Conservation (phyloP, 805 yeast species). For the Priceomyces medius region DNA sequence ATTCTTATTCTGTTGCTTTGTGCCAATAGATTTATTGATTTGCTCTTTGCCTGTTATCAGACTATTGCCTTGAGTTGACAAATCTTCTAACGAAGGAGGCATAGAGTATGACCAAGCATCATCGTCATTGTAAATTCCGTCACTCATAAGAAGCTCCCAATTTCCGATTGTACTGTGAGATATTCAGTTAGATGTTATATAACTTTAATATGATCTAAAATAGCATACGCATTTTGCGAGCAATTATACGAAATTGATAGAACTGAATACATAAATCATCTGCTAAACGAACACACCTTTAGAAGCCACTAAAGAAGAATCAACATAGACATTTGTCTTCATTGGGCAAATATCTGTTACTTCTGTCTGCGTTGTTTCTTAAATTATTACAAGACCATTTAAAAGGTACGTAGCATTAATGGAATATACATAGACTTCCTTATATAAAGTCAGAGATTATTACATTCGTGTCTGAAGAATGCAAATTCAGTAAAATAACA, state of each 20-base stretch:
- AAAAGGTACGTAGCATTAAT: slow-evolving; percentile 13
- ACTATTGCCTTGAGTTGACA: slow-evolving; percentile 4
- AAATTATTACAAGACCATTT: background rate
- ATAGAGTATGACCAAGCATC: slow-evolving; percentile 44
- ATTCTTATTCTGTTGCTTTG: background rate
- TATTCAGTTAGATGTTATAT: background rate
- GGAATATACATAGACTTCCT: slow-evolving; percentile 11
- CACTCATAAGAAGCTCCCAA: slow-evolving; percentile 1
- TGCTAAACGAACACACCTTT: too few relatives aligned
- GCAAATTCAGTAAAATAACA: slow-evolving; percentile 4
- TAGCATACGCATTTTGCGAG: background rate
- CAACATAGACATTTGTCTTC: too few relatives aligned
- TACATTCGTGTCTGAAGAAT: slow-evolving; percentile 3
- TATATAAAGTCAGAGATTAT: background rate
- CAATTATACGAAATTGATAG: too few relatives aligned
- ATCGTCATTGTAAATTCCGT: slow-evolving; percentile 31
- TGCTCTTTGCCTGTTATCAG: background rate
- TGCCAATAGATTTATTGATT: background rate
- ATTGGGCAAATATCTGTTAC: background rate
- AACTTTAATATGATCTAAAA: background rate
- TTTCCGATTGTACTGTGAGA: background rate
- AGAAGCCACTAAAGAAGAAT: too few relatives aligned
- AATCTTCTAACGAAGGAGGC: slow-evolving; percentile 34
- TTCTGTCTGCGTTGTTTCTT: background rate
- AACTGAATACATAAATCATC: too few relatives aligned